Base-by-base conservation (phyloP, 768 basidiomycete genomes). In the Leccinum arenicola region DNA sequence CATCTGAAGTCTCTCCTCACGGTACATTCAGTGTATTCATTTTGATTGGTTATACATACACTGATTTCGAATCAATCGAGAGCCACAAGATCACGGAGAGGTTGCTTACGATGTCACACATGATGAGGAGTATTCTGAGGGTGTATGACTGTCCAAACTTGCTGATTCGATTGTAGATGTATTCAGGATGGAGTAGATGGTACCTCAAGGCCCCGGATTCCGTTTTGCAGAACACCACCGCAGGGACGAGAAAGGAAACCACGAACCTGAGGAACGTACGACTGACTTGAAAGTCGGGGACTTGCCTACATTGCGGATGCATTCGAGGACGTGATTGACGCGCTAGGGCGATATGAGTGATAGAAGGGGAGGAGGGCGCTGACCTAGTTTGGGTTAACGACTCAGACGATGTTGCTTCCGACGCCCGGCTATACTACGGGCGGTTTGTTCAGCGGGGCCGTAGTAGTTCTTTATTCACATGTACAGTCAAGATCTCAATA, bases 121-220 rank as follows among this genome's bases (percentile, higher is more conserved):
- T 78, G 50, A 98, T 81, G 23, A 99, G 82, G 36, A 98, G 77
- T 57, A 99, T 84, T 50, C 97, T 78, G 15, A 98, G 80, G 60
- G 82, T 89, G 72, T 94, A 98, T 2, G 85, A 83, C 36, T 81
- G 82, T 5, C 88, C 91, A 23, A 99, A 84, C 64, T 86, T 88
- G 66, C 93, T 89, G 59, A 99, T 94, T 11, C 97, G 87, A 53
- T 83, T 82, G 71, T 93, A 92, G 58, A 99, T 88, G 70, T 99
- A 99, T 73, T 98, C 97, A 15, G 97, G 96, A 73, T 98, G 97
- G 12, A 99, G 82, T 52, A 95, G 89, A 68, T 98, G 95, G 65
- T 98, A 98, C 68, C 86, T 89, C 64, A 98, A 29, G 29, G 29
- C 29, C 29, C 29, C 29, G 9, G 8, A 29, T 29, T 29, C 29